Conservation (phyloP, 805 yeast species). For the Metschnikowia aberdeeniae region DNA sequence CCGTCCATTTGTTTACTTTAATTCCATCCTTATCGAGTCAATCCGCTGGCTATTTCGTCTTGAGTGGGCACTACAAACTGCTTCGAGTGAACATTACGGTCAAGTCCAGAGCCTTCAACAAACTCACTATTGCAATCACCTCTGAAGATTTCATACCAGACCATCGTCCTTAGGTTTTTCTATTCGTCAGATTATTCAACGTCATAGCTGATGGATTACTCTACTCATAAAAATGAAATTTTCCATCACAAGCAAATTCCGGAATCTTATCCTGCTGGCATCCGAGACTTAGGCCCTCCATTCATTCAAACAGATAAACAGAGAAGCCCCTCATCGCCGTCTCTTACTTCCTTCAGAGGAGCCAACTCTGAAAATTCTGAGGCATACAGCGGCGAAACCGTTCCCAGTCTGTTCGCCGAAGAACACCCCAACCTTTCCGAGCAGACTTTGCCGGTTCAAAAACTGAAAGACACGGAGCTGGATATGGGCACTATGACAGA, state of each 20-base stretch:
- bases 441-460: conserved; percentile 7
- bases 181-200: not conserved
- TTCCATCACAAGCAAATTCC: not conserved
- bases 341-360: conserved; percentile 13
- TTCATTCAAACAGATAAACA: not conserved
- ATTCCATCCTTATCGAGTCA: not conserved
- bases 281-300: conserved; percentile 3
- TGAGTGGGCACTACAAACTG: not conserved
- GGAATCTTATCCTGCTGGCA: not conserved
- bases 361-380: conserved; percentile 15
- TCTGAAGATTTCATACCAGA: not conserved
- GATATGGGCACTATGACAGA: conserved; percentile 12
- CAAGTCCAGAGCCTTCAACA: too few relatives aligned
- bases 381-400: conserved; percentile 16
- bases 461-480: conserved; percentile 12
- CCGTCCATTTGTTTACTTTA: not conserved
- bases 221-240: not conserved
- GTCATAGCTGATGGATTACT: conserved; percentile 3
- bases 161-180: not conserved
- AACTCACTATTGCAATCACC: not conserved
- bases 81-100: too few relatives aligned
- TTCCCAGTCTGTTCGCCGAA: conserved; percentile 18
- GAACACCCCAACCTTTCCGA: conserved; percentile 10
- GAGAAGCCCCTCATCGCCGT: conserved; percentile 15
- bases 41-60: not conserved